A percentile compares a stretch with the other conserved stretches of the same genome.
Evolutionary conservation across 352 stramenopile genomes (phyloP).

Genomic region (Phytophthora pseudosyringae): DNA sequence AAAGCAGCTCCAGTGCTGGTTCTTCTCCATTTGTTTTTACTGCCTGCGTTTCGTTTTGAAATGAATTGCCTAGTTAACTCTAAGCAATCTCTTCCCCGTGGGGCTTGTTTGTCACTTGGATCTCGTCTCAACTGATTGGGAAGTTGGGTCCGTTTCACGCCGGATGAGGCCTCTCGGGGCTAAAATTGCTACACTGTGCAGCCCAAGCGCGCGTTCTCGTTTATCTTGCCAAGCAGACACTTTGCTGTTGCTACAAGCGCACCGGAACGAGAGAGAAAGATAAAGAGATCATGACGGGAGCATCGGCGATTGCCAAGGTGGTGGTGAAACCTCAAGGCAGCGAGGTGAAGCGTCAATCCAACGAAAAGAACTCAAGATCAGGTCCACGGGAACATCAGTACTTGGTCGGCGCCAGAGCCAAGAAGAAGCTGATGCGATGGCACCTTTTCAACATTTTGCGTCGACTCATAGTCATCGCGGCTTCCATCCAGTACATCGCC

Average conservation of each 20-base stretch:
- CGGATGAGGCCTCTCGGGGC: not conserved
- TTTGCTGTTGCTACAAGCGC: not conserved
- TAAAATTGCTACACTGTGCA: too few species aligned
- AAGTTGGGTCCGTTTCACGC: too few species aligned
- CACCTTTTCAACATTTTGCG: constrained; percentile 35
- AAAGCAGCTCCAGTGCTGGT: too few species aligned
- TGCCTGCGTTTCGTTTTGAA: too few species aligned
- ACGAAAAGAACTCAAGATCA: not conserved
- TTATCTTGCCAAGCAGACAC: not conserved
- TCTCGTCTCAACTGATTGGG: too few species aligned
- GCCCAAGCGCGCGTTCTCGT: too few species aligned
- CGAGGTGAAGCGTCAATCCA: not conserved
- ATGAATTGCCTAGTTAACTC: too few species aligned
- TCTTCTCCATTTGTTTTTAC: too few species aligned
- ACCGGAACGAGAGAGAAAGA: not conserved
- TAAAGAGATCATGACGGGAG: constrained; percentile 1
- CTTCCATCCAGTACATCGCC: constrained; percentile 41
- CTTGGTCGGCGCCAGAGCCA: constrained; percentile 17
- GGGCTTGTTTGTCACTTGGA: too few species aligned
- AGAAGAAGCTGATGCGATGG: constrained; percentile 20
- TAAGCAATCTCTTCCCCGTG: too few species aligned
- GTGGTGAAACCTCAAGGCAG: constrained; percentile 17
- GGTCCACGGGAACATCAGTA: constrained; percentile 6
- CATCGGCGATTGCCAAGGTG: constrained; percentile 19
- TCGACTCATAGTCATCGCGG: constrained; percentile 35